These are phyloP conservation scores for Lasiosphaeria miniovina DNA, from an alignment of 495 filamentous ascomycete genomes.

Conservation along the genomic window DNA sequence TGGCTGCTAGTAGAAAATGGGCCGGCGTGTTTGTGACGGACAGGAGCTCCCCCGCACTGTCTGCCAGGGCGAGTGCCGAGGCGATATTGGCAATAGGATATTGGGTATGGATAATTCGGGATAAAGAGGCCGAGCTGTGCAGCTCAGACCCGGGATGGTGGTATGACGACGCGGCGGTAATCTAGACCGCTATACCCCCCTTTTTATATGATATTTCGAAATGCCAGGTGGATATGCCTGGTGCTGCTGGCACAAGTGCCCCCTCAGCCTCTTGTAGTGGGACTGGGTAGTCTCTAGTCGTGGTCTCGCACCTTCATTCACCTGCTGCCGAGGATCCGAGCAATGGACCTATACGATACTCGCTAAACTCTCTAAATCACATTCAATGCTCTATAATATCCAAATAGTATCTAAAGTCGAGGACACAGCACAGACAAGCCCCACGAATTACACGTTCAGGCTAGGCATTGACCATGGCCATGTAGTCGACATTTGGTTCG, in stretches of 20 bases:
- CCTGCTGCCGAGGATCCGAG: too few relatives aligned
- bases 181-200: background rate
- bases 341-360: too few relatives aligned
- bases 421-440: background rate
- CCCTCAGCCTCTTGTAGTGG: too few relatives aligned
- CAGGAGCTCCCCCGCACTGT: background rate
- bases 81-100: background rate
- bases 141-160: background rate
- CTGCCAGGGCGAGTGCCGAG: background rate
- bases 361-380: background rate
- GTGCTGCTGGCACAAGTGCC: too few relatives aligned
- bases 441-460: background rate
- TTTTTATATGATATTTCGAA: background rate
- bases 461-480: constrained; percentile 27
- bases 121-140: background rate
- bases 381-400: constrained; percentile 1
- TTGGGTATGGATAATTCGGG: background rate
- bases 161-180: background rate
- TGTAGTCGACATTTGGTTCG: constrained; percentile 26
- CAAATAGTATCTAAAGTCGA: background rate
- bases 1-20: background rate
- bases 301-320: too few relatives aligned
- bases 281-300: too few relatives aligned
- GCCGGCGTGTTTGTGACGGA: background rate
- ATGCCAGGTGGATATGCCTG: too few relatives aligned